phyloP scores from a whole-genome alignment of 2,329 filamentous ascomycete species.

The Stachybotrys elegans region DNA sequence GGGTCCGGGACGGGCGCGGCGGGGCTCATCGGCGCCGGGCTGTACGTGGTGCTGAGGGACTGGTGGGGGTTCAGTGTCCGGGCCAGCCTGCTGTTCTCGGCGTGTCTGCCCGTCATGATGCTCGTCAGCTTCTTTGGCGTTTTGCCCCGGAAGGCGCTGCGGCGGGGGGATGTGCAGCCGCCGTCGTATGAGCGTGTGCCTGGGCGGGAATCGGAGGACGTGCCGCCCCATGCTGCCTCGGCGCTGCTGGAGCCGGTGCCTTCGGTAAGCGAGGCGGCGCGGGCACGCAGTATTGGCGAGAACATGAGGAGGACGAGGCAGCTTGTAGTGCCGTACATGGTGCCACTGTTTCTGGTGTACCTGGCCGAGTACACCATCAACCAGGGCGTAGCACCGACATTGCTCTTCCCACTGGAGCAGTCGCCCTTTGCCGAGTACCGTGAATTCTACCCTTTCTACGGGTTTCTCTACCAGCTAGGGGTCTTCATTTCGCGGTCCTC shows the following conservation, averaged over 20 bases:
- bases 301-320: conserved; percentile 61
- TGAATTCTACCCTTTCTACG: conserved; percentile 91
- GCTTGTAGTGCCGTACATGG: conserved; percentile 78
- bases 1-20: conserved; percentile 88
- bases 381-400: conserved; percentile 83
- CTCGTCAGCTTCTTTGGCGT: conserved; percentile 79
- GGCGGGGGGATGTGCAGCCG: conserved; percentile 34
- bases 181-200: conserved; percentile 52
- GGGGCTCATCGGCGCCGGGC: conserved; percentile 77
- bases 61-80: conserved; percentile 70
- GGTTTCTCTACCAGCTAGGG: conserved; percentile 88
- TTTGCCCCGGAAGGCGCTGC: conserved; percentile 64
- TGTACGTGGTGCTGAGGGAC: conserved; percentile 83
- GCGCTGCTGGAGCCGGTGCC: conserved; percentile 43
- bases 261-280: conserved; percentile 31
- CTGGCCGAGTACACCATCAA: conserved; percentile 97
- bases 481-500: conserved; percentile 94
- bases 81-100: conserved; percentile 69
- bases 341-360: conserved; percentile 87
- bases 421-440: conserved; percentile 79
- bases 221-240: conserved; percentile 36
- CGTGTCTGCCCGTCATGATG: conserved; percentile 77
- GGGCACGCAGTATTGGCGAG: conserved; percentile 28
- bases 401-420: conserved; percentile 73
- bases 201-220: conserved; percentile 30